A percentile compares a stretch with the other conserved stretches of the same genome.
Evolutionary conservation across 78 protist species (phyloP).

Genomic region (Mastigamoeba balamuthi): DNA sequence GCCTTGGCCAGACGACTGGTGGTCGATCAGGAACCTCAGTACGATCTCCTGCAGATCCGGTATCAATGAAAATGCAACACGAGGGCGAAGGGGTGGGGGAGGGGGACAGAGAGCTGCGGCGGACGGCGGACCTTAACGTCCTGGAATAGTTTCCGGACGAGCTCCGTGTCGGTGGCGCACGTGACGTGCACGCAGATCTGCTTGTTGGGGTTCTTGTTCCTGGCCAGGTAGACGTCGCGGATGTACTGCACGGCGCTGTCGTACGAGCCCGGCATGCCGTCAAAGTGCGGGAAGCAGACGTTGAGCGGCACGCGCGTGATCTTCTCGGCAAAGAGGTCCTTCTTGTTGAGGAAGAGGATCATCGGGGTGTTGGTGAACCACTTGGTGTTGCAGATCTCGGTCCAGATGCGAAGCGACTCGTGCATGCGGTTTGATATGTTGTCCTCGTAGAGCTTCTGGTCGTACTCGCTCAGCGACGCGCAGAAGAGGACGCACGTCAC

Average conservation of each 20-base stretch:
- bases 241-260: slow-evolving; percentile 42
- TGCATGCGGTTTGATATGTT: slow-evolving; percentile 57
- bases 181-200: slow-evolving; percentile 53
- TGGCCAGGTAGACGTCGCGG: slow-evolving; percentile 26
- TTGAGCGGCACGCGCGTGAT: slow-evolving; percentile 33
- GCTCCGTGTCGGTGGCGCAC: slow-evolving; percentile 74
- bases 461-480: slow-evolving; percentile 58
- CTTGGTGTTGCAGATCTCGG: slow-evolving; percentile 48
- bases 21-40: too few relatives aligned
- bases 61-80: too few relatives aligned
- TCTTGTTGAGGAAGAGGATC: slow-evolving; percentile 62
- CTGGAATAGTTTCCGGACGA: slow-evolving; percentile 49
- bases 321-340: slow-evolving; percentile 65
- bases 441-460: slow-evolving; percentile 59
- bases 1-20: too few relatives aligned
- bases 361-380: slow-evolving; percentile 51
- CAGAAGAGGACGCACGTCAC: slow-evolving; percentile 66
- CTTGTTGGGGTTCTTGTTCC: slow-evolving; percentile 46
- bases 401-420: slow-evolving; percentile 54
- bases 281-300: slow-evolving; percentile 39
- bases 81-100: too few relatives aligned
- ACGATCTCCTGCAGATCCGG: too few relatives aligned
- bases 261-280: too few relatives aligned
- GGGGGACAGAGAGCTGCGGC: too few relatives aligned
- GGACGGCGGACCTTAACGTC: slow-evolving; percentile 65